phyloP scores from a whole-genome alignment of 1,284 basidiomycete species.

The Tetrapyrgos nigripes region DNA sequence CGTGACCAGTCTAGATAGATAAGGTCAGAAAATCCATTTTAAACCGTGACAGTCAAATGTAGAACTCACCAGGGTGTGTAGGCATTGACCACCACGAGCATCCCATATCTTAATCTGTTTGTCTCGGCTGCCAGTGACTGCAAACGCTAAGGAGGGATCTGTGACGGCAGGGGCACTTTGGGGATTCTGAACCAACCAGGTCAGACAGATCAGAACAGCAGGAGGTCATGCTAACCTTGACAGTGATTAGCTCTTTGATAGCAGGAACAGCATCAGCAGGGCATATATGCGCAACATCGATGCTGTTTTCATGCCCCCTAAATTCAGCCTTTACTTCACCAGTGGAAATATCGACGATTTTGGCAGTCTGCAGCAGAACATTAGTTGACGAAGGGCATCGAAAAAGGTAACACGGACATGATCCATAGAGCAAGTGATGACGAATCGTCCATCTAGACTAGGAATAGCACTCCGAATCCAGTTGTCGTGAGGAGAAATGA shows the following conservation, averaged over 20 bases:
- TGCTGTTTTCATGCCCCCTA: slow-evolving; percentile 77
- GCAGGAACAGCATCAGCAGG: slow-evolving; percentile 50
- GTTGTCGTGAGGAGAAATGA: slow-evolving; percentile 65
- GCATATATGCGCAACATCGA: slow-evolving; percentile 56
- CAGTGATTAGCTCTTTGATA: slow-evolving; percentile 63
- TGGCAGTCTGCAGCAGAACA: slow-evolving; percentile 56
- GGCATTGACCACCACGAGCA: slow-evolving; percentile 63
- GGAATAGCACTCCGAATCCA: slow-evolving; percentile 76
- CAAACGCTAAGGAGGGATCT: slow-evolving; percentile 46
- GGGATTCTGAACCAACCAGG: no score
- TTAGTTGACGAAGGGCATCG: slow-evolving; percentile 1
- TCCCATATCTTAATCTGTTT: slow-evolving; percentile 82
- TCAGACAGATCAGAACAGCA: no score
- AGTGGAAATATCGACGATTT: slow-evolving; percentile 66
- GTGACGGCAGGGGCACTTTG: slow-evolving; percentile 33
- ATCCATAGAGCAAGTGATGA: slow-evolving; percentile 74
- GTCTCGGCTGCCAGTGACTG: slow-evolving; percentile 75
- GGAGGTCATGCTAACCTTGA: slow-evolving; percentile 27
- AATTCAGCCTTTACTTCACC: slow-evolving; percentile 75
- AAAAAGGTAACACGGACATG: slow-evolving; percentile 52
- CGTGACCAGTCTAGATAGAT: slow-evolving; percentile 59
- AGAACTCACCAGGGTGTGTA: slow-evolving; percentile 64
- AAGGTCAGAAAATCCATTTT: slow-evolving; percentile 3
- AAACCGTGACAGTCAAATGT: background rate
- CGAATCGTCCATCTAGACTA: slow-evolving; percentile 63